Conservation (phyloP, 306 rosid genomes). For the Glycine soja region DNA sequence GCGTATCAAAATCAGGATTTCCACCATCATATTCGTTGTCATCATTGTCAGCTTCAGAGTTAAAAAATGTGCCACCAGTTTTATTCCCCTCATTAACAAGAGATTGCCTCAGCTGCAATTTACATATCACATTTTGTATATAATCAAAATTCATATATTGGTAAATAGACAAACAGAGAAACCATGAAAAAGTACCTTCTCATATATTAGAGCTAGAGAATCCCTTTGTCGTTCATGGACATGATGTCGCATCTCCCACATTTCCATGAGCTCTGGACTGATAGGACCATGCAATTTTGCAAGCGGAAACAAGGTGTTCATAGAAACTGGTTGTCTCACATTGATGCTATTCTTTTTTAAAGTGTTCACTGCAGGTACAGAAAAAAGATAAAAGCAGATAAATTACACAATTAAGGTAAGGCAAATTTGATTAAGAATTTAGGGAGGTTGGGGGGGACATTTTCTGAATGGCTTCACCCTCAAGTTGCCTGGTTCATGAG, state of each 20-base stretch:
- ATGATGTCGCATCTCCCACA: conserved; percentile 65
- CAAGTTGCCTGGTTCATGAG: conserved; percentile 89
- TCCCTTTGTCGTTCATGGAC: conserved; percentile 58
- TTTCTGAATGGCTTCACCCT: conserved; percentile 84
- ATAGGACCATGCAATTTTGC: conserved; percentile 84
- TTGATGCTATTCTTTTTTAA: conserved; percentile 50
- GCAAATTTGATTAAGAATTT: conserved; percentile 16
- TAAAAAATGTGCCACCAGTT: conserved; percentile 53
- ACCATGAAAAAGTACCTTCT: conserved; percentile 59
- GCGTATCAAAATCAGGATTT: conserved; percentile 61
- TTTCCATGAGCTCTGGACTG: conserved; percentile 70
- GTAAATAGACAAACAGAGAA: background rate
- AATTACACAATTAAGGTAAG: conserved; percentile 13
- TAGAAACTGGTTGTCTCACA: conserved; percentile 48
- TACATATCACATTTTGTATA: conserved; percentile 40
- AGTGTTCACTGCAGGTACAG: conserved; percentile 62
- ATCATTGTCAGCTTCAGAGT: conserved; percentile 60
- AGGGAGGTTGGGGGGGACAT: conserved; percentile 55
- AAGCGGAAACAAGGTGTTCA: conserved; percentile 72
- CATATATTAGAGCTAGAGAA: conserved; percentile 62
- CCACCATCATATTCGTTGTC: conserved; percentile 58
- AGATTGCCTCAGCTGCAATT: conserved; percentile 78
- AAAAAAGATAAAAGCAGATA: conserved; percentile 17
- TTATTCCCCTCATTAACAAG: conserved; percentile 62
- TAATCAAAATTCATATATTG: conserved; percentile 17